Evolutionary conservation across 2,329 filamentous ascomycete species (phyloP).

Genomic region (Mycosphaerella arachidis): DNA sequence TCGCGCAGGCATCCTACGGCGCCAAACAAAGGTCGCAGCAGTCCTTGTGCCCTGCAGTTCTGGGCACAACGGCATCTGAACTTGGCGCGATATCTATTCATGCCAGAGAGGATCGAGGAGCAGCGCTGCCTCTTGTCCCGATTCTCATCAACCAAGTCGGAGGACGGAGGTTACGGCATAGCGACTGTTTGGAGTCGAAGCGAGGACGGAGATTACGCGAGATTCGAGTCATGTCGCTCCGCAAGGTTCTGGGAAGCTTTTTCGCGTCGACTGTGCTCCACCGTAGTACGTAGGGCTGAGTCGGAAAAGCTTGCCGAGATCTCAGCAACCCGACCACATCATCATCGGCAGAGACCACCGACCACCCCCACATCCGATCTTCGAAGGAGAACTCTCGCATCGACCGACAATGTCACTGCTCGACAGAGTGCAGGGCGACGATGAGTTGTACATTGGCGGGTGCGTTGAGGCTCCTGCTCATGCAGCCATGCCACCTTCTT

Average conservation of each 20-base stretch:
- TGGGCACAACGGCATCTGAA: neutral
- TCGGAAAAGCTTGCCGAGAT: neutral
- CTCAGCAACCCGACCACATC: neutral
- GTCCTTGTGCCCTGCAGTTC: neutral
- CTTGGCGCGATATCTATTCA: neutral
- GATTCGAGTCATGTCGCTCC: neutral
- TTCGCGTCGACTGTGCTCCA: neutral
- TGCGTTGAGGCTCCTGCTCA: conserved; percentile 41
- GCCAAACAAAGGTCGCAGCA: neutral
- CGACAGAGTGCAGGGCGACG: conserved; percentile 63
- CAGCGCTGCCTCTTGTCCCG: neutral
- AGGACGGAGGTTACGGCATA: too few relatives aligned
- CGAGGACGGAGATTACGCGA: neutral
- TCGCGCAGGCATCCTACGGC: neutral
- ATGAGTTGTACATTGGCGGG: conserved; percentile 76
- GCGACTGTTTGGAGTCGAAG: too few relatives aligned
- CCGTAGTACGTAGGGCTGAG: neutral
- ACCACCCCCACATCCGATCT: neutral
- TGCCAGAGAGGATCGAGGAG: neutral
- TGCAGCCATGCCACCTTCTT: conserved; percentile 11
- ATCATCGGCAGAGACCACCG: neutral
- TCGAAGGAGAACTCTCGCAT: neutral
- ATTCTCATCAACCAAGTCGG: too few relatives aligned
- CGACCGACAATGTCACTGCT: conserved; percentile 51
- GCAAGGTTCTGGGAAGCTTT: neutral